Base-by-base conservation (phyloP, 108 stramenopile genomes). In the Parmales sp. region DNA sequence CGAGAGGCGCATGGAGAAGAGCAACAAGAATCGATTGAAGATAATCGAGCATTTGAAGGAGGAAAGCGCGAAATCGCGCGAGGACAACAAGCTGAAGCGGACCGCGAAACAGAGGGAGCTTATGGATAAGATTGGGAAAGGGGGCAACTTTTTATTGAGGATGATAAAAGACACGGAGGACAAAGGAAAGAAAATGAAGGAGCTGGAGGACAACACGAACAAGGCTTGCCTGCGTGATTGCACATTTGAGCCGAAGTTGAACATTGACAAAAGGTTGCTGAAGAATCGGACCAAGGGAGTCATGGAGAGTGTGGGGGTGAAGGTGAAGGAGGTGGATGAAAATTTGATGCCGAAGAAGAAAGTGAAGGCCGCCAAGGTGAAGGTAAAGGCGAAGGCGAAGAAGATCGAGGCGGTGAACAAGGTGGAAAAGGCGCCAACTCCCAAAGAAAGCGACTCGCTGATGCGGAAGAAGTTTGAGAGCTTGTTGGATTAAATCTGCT, bases 331-430 rank as follows among this genome's bases (percentile, higher is more conserved):
- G 5, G 5, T 13, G 3, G 54, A 13, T 0, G 54, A 13, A 16
- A 29, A n/a, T n/a, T n/a, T 28, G 9, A 60, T 34, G 54, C 29
- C 29, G 54, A 60, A 60, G 54, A 60, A 60, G 54, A 60, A 60
- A 34, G 8, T 16, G 8, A 11, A 43, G 11, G 41, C 41, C 16
- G 11, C 20, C 16, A 16, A 18, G 0, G 1, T 3, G 26, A 60
- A 31, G 54, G 54, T 29, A 6, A 34, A 7, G 3, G 36, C 13
- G 54, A 60, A 34, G 26, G 31, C 31, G 26, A 60, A 4, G 26
- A 34, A 60, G 31, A 34, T 34, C 5, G 31, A 60, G 54, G 29
- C 8, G 54, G 54, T 60, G 3, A 60, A 34, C 31, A 34, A 16
- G 41, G 16, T 43, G 11, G 16, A 11, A 8, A 43, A 6, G 7